These are phyloP conservation scores for Sabuloglossum arenarium DNA, from an alignment of 495 filamentous ascomycete genomes.

Conservation along the genomic window DNA sequence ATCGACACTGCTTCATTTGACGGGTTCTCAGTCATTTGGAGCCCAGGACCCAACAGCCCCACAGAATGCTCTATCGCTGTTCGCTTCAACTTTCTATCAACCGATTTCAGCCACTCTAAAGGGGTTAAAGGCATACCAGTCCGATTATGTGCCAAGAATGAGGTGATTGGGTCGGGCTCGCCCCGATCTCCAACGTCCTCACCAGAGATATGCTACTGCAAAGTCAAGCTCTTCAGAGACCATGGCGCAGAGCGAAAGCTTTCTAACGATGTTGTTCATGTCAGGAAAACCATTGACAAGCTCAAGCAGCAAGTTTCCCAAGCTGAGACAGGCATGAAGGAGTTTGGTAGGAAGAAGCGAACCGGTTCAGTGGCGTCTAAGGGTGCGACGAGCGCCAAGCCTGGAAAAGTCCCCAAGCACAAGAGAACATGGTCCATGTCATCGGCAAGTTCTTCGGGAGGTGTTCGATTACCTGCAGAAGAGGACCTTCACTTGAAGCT, in stretches of 20 bases:
- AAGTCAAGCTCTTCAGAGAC: constrained; percentile 90
- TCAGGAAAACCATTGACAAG: constrained; percentile 90
- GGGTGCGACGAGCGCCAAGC: constrained; percentile 25
- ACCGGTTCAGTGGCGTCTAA: constrained; percentile 32
- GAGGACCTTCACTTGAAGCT: constrained; percentile 81
- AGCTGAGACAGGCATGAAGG: constrained; percentile 70
- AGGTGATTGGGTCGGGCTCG: constrained; percentile 22
- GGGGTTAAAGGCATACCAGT: constrained; percentile 94
- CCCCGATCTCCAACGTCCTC: constrained; percentile 22
- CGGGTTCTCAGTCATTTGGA: constrained; percentile 82
- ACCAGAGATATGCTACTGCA: constrained; percentile 71
- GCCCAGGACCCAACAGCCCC: constrained; percentile 34
- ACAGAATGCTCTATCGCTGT: constrained; percentile 67
- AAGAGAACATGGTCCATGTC: constrained; percentile 92
- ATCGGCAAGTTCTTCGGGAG: constrained; percentile 52
- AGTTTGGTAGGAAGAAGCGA: constrained; percentile 75
- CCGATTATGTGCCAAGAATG: constrained; percentile 76
- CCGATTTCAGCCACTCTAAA: constrained; percentile 95
- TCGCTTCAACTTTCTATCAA: constrained; percentile 94
- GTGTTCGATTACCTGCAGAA: constrained; percentile 43
- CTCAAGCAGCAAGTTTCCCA: constrained; percentile 78
- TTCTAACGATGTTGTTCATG: constrained; percentile 78
- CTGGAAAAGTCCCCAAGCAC: constrained; percentile 68
- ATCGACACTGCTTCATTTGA: constrained; percentile 74
- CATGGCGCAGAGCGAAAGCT: constrained; percentile 92